Evolutionary conservation across 192 early-diverging fungal species (phyloP).

Genomic region (Endogone sp.): DNA sequence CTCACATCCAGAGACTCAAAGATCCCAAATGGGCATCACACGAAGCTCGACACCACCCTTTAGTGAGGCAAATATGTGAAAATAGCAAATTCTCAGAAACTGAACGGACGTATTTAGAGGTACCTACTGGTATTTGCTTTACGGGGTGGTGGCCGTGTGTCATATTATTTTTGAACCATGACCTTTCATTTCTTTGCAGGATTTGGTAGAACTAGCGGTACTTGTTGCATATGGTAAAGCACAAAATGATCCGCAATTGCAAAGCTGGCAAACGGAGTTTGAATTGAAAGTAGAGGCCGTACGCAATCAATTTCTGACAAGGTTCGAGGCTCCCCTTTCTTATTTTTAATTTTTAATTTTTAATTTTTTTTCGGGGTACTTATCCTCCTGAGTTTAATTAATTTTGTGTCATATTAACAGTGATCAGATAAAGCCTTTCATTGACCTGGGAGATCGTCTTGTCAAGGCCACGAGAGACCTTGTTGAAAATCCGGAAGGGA

Average conservation of each 20-base stretch:
- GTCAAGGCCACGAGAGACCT: background rate
- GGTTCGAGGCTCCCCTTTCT: background rate
- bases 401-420: background rate
- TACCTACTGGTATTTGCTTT: background rate
- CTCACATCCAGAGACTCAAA: background rate
- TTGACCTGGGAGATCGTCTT: background rate
- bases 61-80: background rate
- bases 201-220: background rate
- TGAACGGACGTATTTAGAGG: background rate
- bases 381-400: background rate
- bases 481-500: background rate
- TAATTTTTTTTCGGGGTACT: background rate
- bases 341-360: background rate
- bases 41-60: background rate
- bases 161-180: background rate
- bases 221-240: background rate
- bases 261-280: background rate
- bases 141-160: background rate
- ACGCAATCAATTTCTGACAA: background rate
- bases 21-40: background rate
- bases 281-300: background rate
- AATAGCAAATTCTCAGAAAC: background rate
- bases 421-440: background rate
- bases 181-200: background rate
- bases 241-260: background rate